A percentile compares a stretch with the other conserved stretches of the same genome.
Conservation (phyloP, 164 flowering plant species). For the Hamamelis virginiana region DNA sequence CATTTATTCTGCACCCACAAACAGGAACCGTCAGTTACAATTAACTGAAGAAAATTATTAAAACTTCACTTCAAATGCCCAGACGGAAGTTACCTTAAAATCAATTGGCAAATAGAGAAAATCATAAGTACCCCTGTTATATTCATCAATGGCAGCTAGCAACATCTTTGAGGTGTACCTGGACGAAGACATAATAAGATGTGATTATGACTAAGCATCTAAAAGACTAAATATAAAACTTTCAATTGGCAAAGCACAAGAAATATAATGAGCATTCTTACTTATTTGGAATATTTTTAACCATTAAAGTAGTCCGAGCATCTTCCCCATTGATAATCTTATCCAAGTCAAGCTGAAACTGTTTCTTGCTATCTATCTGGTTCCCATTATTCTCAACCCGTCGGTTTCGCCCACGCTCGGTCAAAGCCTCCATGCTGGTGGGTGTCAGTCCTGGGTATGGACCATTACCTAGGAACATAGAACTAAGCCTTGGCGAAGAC, state of each 20-base stretch:
- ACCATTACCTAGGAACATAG: constrained; percentile 51
- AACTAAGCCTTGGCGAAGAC: constrained; percentile 63
- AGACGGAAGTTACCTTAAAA: constrained; percentile 64
- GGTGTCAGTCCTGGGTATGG: constrained; percentile 45
- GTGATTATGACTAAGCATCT: background rate
- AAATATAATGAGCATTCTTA: constrained; percentile 18
- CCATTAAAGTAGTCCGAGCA: constrained; percentile 85
- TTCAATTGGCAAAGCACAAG: background rate
- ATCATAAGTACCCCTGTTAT: constrained; percentile 78
- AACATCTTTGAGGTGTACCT: constrained; percentile 94
- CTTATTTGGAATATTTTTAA: constrained; percentile 97
- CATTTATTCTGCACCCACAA: constrained; percentile 83
- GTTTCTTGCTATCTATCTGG: constrained; percentile 73
- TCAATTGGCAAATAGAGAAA: constrained; percentile 96
- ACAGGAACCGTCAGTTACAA: constrained; percentile 20
- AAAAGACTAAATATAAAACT: background rate
- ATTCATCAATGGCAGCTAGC: constrained; percentile 84
- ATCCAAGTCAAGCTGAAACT: constrained; percentile 87
- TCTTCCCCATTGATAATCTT: constrained; percentile 82
- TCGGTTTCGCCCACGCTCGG: constrained; percentile 65
- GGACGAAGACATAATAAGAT: constrained; percentile 7
- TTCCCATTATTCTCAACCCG: constrained; percentile 57
- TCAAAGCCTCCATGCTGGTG: constrained; percentile 44
- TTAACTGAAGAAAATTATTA: background rate
- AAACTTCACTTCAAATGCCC: background rate